phyloP scores from a whole-genome alignment of 371 early-diverging fungal genomes.

The Actinomortierella wolfii region DNA sequence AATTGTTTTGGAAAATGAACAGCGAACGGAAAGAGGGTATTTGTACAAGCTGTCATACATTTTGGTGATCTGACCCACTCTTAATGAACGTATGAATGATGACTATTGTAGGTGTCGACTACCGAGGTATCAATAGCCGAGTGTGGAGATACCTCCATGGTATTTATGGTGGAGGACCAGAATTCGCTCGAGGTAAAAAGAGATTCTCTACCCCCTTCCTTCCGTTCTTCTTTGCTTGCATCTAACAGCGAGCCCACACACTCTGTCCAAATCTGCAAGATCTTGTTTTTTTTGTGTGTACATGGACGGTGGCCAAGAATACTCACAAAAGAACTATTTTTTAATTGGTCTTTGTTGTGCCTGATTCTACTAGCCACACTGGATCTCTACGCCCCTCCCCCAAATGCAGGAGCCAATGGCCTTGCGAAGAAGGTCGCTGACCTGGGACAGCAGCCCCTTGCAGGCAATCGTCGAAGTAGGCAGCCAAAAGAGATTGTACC shows the following conservation, averaged over 20 bases:
- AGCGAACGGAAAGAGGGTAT: background rate
- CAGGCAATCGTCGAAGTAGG: too few relatives aligned
- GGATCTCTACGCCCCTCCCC: conserved; percentile 40
- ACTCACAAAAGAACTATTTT: too few relatives aligned
- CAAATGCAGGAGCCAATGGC: conserved; percentile 1
- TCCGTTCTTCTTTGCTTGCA: background rate
- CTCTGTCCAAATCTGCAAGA: too few relatives aligned
- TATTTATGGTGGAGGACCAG: conserved; percentile 43
- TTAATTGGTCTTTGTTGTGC: too few relatives aligned
- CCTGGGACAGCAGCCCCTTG: too few relatives aligned
- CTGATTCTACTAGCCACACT: conserved; percentile 13
- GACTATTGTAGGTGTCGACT: conserved; percentile 18
- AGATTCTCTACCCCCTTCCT: background rate
- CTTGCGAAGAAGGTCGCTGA: too few relatives aligned
- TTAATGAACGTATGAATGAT: conserved; percentile 17
- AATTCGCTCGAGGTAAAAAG: conserved; percentile 25
- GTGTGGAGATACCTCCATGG: conserved; percentile 29
- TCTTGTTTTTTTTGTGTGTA: background rate
- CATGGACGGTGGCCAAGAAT: background rate
- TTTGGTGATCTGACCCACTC: too few relatives aligned
- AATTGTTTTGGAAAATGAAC: too few relatives aligned
- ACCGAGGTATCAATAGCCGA: conserved; percentile 28
- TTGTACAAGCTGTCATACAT: too few relatives aligned
- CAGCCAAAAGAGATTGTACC: too few relatives aligned
- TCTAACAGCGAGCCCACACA: too few relatives aligned